phyloP scores from a whole-genome alignment of 108 stramenopile species.

The Cyclotella sp. region DNA sequence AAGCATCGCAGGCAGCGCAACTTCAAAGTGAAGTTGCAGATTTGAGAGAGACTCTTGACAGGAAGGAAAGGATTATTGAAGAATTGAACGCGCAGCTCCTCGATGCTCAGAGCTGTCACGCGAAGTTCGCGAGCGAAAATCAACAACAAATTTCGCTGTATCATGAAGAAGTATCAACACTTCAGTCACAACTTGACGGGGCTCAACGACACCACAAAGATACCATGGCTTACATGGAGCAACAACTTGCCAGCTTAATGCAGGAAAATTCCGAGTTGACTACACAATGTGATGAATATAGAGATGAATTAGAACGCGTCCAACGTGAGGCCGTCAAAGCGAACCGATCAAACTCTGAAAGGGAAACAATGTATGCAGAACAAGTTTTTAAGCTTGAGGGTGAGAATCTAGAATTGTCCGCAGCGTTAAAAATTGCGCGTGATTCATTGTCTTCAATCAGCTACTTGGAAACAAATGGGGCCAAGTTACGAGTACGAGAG shows the following conservation, averaged over 20 bases:
- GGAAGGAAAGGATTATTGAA: constrained; percentile 18
- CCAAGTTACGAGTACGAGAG: constrained; percentile 3
- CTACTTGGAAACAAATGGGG: neutral
- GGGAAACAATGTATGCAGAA: constrained; percentile 24
- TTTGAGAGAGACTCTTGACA: constrained; percentile 19
- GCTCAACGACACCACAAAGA: constrained; percentile 31
- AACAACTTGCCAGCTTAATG: constrained; percentile 27
- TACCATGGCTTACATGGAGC: constrained; percentile 34
- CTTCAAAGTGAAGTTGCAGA: constrained; percentile 22
- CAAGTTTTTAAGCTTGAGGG: constrained; percentile 32
- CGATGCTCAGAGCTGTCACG: constrained; percentile 14
- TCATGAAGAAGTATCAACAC: constrained; percentile 33
- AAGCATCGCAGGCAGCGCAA: constrained; percentile 13
- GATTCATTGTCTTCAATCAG: no score
- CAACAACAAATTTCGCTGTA: constrained; percentile 10
- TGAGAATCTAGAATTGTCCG: constrained; percentile 39
- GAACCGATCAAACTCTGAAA: constrained; percentile 15
- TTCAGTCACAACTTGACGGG: constrained; percentile 39
- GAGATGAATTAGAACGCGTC: constrained; percentile 26
- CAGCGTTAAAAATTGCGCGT: constrained; percentile 16
- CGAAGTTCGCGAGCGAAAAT: constrained; percentile 1
- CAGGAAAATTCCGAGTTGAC: constrained; percentile 19
- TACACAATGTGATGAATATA: constrained; percentile 28
- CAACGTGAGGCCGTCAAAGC: constrained; percentile 18
- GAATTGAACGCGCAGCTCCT: constrained; percentile 33